Conservation (phyloP, 2,329 filamentous ascomycete species). For the Hymenoscyphus repandus region DNA sequence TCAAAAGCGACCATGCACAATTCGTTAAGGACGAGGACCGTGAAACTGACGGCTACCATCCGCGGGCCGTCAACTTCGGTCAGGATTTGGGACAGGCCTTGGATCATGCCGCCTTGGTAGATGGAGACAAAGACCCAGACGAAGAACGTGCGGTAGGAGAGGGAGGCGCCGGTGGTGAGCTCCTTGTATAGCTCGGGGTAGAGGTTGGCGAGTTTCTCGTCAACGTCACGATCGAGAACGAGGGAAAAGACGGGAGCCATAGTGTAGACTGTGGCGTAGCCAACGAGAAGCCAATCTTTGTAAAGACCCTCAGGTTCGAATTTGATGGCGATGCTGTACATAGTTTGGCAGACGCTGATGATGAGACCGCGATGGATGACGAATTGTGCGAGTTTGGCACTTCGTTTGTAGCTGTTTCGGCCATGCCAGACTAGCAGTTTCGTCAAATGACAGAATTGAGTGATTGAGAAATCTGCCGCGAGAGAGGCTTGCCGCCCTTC, state of each 20-base stretch:
- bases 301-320: conserved; percentile 95
- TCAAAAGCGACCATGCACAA: conserved; percentile 95
- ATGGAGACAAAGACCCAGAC: conserved; percentile 93
- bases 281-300: conserved; percentile 93
- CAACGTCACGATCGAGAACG: conserved; percentile 90
- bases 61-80: conserved; percentile 66
- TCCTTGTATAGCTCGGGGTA: conserved; percentile 98
- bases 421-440: conserved; percentile 99
- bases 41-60: conserved; percentile 91
- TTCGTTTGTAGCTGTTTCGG: conserved; percentile 93
- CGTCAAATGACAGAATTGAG: conserved; percentile 89
- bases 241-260: conserved; percentile 89
- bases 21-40: conserved; percentile 88
- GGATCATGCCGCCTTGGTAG: conserved; percentile 93
- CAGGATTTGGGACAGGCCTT: conserved; percentile 86
- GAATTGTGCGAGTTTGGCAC: conserved; percentile 92
- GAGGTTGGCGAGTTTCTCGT: conserved; percentile 86
- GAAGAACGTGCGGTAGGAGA: conserved; percentile 93
- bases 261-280: conserved; percentile 94
- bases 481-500: conserved; percentile 92
- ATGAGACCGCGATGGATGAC: conserved; percentile 97
- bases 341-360: conserved; percentile 91
- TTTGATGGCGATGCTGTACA: conserved; percentile 88
- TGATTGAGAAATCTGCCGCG: conserved; percentile 94
- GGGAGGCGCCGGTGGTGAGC: conserved; percentile 77